phyloP scores from a whole-genome alignment of 148 eudicot genomes.

The Talinum fruticosum region DNA sequence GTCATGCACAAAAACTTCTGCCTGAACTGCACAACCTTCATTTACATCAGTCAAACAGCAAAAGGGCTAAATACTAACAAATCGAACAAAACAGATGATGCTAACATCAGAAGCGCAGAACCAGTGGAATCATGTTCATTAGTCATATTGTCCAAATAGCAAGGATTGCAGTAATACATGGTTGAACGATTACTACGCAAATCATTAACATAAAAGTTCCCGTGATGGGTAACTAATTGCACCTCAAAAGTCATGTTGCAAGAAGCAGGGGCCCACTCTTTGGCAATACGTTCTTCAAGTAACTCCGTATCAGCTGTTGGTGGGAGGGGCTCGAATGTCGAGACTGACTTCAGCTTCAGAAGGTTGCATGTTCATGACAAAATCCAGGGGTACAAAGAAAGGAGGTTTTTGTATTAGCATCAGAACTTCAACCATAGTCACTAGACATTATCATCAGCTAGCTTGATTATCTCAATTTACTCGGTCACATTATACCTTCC shows the following conservation, averaged over 20 bases:
- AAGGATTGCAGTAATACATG: neutral
- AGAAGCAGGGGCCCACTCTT: slow-evolving; percentile 95
- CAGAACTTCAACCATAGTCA: too few species aligned
- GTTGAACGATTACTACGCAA: neutral
- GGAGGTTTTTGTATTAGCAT: neutral
- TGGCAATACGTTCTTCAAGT: slow-evolving; percentile 68
- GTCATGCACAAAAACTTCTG: slow-evolving; percentile 61
- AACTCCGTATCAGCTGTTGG: slow-evolving; percentile 69
- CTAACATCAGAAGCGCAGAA: too few species aligned
- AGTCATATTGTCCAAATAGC: neutral
- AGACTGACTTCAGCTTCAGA: slow-evolving; percentile 95
- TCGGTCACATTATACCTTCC: too few species aligned
- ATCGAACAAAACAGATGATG: neutral
- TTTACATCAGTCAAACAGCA: slow-evolving; percentile 16
- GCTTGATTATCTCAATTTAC: too few species aligned
- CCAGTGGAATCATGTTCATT: neutral
- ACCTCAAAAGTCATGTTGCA: slow-evolving; percentile 98
- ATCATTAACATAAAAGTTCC: neutral
- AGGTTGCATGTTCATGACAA: slow-evolving; percentile 94
- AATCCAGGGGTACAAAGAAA: slow-evolving; percentile 53
- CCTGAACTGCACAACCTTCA: slow-evolving; percentile 60
- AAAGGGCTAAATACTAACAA: neutral
- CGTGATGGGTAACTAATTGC: neutral
- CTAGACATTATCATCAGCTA: neutral
- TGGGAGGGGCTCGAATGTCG: slow-evolving; percentile 87